phyloP scores from a whole-genome alignment of 495 filamentous ascomycete species.

The Aspergillus olivimuriae region DNA sequence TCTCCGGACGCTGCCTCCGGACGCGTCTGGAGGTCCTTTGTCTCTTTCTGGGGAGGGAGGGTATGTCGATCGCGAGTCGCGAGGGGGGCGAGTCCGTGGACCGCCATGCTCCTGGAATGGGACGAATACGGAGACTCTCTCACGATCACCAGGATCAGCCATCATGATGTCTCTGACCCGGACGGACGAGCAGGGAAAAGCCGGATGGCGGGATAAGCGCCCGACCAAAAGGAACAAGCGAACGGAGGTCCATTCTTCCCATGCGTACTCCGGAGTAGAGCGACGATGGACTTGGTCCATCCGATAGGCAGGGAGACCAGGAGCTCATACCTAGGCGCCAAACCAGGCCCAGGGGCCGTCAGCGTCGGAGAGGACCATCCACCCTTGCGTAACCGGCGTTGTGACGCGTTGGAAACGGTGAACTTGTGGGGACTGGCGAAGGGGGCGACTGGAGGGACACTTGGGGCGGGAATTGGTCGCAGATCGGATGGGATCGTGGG shows the following conservation, averaged over 20 bases:
- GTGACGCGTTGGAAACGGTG: constrained; percentile 25
- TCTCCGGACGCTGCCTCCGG: too few species aligned
- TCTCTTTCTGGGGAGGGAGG: too few species aligned
- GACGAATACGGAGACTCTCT: neutral
- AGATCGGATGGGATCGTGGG: constrained; percentile 26
- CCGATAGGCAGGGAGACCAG: too few species aligned
- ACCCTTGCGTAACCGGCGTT: constrained; percentile 37
- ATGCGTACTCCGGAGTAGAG: too few species aligned
- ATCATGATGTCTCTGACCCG: constrained; percentile 3
- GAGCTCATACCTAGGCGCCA: too few species aligned
- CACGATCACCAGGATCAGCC: neutral
- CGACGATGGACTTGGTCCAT: too few species aligned
- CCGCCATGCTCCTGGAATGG: neutral
- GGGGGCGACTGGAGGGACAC: constrained; percentile 14
- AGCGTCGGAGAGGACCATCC: neutral
- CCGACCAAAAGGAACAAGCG: constrained; percentile 6
- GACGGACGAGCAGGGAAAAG: neutral
- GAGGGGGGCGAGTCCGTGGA: too few species aligned
- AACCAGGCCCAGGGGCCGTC: neutral
- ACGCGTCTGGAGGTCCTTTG: too few species aligned
- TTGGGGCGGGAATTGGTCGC: constrained; percentile 11
- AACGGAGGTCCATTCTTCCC: neutral
- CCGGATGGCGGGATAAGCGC: constrained; percentile 9
- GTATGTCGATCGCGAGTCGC: too few species aligned
- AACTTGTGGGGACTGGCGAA: constrained; percentile 23